Evolutionary conservation across 352 stramenopile species (phyloP), one percentile per base, ranked within the genome.

Genomic region (Lagenidium sp.): DNA sequence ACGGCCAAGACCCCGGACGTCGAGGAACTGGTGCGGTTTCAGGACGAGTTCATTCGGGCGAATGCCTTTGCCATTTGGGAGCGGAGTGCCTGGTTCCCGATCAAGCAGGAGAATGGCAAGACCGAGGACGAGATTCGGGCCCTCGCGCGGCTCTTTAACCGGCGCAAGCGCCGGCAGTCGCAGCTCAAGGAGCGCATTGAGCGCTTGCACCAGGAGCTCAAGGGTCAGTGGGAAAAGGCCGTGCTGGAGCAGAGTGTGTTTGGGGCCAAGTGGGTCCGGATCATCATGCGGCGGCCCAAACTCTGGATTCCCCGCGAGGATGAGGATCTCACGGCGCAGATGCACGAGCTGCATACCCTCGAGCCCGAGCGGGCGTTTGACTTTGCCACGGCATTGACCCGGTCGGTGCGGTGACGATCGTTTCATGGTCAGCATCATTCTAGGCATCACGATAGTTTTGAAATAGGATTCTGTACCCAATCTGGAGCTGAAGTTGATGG

Each of bases 21-120:
- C 22, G 36, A 50, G 8, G 26, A 59, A 28, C 51, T 77, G 16
- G 32, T 55, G 2, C 12, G 38, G 8, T 25, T 54, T 4, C 62
- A 77, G 39, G 48, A 71, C 0, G 19, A 56, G 12, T 71, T 77
- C n/a, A 29, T 77, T 0, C 7, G 51, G 35, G 39, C 58, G 15
- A 60, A 77, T 32, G 55, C 46, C 7, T 45, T 50, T 10, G 65
- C 65, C 34, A 65, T 77, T 30, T 77, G 65, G 65, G 65, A 77
- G 41, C 59, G 65, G 22, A 50, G 25, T 6, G 62, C 73, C 48
- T 77, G 65, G 65, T 66, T 77, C 37, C 65, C 65, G 0, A 74
- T 77, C 58, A 72, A 73, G 36, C 50, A 60, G 35, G 49, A 70
- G 31, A 64, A 63, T 29, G 65, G 61, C 16, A 60, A 58, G 28